Percentiles rank a stretch among this genome's conserved stretches.
phyloP scores from a whole-genome alignment of 768 basidiomycete species.

The Hortiboletus campestris region DNA sequence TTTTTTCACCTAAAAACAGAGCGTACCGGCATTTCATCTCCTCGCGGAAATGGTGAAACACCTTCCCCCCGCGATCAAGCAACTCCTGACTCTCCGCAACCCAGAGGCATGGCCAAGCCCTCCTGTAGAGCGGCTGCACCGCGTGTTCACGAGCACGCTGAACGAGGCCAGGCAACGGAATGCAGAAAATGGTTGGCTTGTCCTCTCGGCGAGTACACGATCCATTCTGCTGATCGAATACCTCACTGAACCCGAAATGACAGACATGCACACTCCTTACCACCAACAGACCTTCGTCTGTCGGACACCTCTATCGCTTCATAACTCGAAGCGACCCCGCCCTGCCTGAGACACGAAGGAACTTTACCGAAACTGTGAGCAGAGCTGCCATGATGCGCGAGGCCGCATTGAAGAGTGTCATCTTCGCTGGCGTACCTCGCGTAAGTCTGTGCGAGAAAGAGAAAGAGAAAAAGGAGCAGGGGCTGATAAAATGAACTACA shows the following conservation, averaged over 20 bases:
- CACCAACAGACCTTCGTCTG: conserved; percentile 72
- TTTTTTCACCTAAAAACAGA: background rate
- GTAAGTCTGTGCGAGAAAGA: conserved; percentile 41
- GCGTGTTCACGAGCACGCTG: conserved; percentile 59
- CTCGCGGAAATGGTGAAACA: conserved; percentile 36
- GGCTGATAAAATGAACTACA: conserved; percentile 5
- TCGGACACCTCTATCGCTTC: conserved; percentile 82
- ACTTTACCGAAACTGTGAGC: conserved; percentile 56
- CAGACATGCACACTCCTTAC: conserved; percentile 85
- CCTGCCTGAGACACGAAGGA: conserved; percentile 40
- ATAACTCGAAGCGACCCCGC: conserved; percentile 51
- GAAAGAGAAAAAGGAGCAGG: background rate
- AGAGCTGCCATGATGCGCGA: conserved; percentile 87
- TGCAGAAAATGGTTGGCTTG: conserved; percentile 79
- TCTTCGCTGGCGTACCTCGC: conserved; percentile 85
- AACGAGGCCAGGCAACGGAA: conserved; percentile 61
- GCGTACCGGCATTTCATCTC: background rate
- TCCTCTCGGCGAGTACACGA: conserved; percentile 58
- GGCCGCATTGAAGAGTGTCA: conserved; percentile 83
- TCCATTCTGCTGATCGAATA: conserved; percentile 9
- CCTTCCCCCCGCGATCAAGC: conserved; percentile 69
- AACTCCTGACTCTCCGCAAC: conserved; percentile 64
- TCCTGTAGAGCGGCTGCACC: conserved; percentile 48
- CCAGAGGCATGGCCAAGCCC: conserved; percentile 61
- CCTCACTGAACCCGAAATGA: conserved; percentile 32